These are phyloP conservation scores for Botrytis fragariae DNA, from an alignment of 2,329 filamentous ascomycete species.

Conservation along the genomic window DNA sequence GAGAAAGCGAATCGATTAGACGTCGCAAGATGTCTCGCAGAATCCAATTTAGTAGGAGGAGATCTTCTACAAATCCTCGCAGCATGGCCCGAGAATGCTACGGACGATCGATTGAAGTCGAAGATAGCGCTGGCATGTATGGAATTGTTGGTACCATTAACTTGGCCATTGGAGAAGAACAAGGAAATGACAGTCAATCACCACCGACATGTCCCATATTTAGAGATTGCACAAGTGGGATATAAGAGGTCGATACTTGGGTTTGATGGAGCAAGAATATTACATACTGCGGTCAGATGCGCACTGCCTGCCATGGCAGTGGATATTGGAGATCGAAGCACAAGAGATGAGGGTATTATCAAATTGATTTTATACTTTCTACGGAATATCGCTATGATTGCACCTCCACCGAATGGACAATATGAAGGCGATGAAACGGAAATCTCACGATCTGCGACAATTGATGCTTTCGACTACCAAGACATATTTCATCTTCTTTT, in stretches of 20 bases:
- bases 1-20: slow-evolving; percentile 92
- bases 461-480: slow-evolving; percentile 86
- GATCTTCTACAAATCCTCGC: slow-evolving; percentile 89
- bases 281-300: slow-evolving; percentile 77
- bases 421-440: slow-evolving; percentile 88
- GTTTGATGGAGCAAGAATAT: slow-evolving; percentile 71
- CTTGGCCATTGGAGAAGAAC: slow-evolving; percentile 86
- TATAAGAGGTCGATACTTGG: slow-evolving; percentile 91
- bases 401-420: slow-evolving; percentile 67
- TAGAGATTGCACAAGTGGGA: slow-evolving; percentile 80
- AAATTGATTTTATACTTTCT: slow-evolving; percentile 86
- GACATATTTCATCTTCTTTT: slow-evolving; percentile 84
- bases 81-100: slow-evolving; percentile 70
- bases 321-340: slow-evolving; percentile 69
- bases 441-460: slow-evolving; percentile 80
- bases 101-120: slow-evolving; percentile 71
- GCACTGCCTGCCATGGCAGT: slow-evolving; percentile 84
- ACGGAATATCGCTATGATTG: slow-evolving; percentile 83
- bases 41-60: slow-evolving; percentile 86
- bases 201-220: slow-evolving; percentile 83
- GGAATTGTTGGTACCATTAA: slow-evolving; percentile 87
- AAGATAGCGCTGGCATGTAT: slow-evolving; percentile 81
- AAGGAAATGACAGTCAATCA: slow-evolving; percentile 89
- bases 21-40: slow-evolving; percentile 86
- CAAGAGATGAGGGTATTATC: slow-evolving; percentile 87